A percentile compares a stretch with the other conserved stretches of the same genome.
Evolutionary conservation across 2,329 filamentous ascomycete genomes (phyloP).

Genomic region (Cladosporium phlei): DNA sequence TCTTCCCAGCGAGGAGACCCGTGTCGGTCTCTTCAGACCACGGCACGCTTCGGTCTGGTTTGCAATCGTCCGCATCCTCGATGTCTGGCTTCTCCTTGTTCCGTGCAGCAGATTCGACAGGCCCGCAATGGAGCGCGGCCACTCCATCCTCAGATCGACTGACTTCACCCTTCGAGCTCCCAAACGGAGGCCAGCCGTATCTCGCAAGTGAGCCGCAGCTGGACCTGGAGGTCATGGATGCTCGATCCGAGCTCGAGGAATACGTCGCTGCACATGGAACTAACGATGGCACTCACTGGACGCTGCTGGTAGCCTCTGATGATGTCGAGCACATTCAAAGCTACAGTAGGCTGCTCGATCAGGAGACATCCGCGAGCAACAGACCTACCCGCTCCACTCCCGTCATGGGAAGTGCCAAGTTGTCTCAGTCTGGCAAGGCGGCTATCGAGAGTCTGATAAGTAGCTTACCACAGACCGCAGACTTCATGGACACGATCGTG

Average conservation of each 20-base stretch:
- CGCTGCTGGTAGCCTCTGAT: conserved; percentile 1
- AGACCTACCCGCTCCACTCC: background rate
- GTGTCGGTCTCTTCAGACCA: conserved; percentile 49
- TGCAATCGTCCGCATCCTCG: conserved; percentile 46
- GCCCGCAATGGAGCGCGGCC: background rate
- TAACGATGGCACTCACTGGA: background rate
- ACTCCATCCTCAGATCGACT: background rate
- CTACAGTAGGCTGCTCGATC: background rate
- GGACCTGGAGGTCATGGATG: conserved; percentile 3
- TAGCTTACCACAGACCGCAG: background rate
- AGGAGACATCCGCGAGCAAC: background rate
- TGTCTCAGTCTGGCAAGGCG: background rate
- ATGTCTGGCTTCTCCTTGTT: conserved; percentile 49
- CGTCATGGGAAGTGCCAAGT: background rate
- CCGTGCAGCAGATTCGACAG: conserved; percentile 19
- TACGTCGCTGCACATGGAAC: background rate
- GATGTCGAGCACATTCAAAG: background rate
- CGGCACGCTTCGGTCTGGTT: conserved; percentile 44
- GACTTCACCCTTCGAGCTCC: background rate
- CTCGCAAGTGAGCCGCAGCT: background rate
- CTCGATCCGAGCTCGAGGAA: conserved; percentile 8
- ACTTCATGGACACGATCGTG: background rate
- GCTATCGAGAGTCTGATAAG: background rate
- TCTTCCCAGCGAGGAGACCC: conserved; percentile 72
- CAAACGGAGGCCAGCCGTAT: background rate